phyloP scores from a whole-genome alignment of 108 stramenopile species.

The Stephanodiscus triporus region DNA sequence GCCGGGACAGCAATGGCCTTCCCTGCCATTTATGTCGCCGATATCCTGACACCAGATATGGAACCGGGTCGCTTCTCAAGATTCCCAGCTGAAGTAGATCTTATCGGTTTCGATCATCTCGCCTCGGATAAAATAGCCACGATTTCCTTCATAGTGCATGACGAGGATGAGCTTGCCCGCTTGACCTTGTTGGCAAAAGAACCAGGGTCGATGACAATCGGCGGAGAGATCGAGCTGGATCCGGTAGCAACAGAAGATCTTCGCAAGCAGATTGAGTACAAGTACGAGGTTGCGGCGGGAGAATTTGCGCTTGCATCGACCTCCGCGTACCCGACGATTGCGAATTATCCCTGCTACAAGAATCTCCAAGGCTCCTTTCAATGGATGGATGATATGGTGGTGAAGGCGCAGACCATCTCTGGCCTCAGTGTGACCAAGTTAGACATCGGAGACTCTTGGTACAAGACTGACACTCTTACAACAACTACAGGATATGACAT shows the following conservation, averaged over 20 bases:
- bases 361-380: slow-evolving; percentile 7
- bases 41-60: neutral
- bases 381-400: slow-evolving; percentile 14
- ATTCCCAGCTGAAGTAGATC: neutral
- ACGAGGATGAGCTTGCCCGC: neutral
- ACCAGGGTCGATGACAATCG: neutral
- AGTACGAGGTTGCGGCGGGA: neutral
- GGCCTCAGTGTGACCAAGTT: neutral
- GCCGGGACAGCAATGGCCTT: too few relatives aligned
- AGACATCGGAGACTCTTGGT: neutral
- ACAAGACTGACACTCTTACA: slow-evolving; percentile 16
- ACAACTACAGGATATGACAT: slow-evolving; percentile 26
- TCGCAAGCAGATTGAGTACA: neutral
- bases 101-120: neutral
- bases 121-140: neutral
- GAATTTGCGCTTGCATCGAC: neutral
- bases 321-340: neutral
- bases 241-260: neutral
- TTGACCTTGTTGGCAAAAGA: neutral
- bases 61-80: neutral
- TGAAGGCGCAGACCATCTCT: neutral
- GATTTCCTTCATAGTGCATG: neutral
- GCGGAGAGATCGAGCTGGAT: neutral
- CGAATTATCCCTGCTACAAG: slow-evolving; percentile 20
- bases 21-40: neutral